A percentile compares a stretch with the other conserved stretches of the same genome.
Evolutionary conservation across 495 filamentous ascomycete genomes (phyloP).

Genomic region (Astrothelium macrocarpum): DNA sequence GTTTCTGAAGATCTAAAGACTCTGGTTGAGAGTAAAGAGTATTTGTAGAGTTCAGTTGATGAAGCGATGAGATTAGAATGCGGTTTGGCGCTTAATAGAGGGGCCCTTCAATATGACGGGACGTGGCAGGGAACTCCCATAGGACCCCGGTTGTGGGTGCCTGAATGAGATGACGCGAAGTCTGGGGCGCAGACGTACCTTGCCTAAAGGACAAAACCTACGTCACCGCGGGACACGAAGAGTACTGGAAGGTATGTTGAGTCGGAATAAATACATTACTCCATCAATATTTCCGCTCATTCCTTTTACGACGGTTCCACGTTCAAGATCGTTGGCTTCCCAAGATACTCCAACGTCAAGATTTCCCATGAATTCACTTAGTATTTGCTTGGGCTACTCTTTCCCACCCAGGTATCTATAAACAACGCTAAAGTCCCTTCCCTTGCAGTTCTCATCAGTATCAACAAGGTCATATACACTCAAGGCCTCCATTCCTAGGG

Average conservation of each 20-base stretch:
- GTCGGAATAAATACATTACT: too few relatives aligned
- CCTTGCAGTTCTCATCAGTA: constrained; percentile 27
- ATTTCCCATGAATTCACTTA: neutral
- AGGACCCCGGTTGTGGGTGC: neutral
- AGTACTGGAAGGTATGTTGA: neutral
- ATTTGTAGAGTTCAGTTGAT: too few relatives aligned
- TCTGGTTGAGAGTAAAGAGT: neutral
- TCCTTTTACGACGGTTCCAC: too few relatives aligned
- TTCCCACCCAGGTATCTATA: constrained; percentile 34
- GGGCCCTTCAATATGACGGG: neutral
- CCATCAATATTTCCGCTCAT: too few relatives aligned
- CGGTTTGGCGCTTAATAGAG: too few relatives aligned
- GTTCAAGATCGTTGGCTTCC: neutral
- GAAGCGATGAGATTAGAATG: too few relatives aligned
- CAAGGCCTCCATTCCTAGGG: constrained; percentile 27
- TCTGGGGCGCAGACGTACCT: neutral
- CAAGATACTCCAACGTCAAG: too few relatives aligned
- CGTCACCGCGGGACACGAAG: neutral
- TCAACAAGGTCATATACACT: constrained; percentile 30
- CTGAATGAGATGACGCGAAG: neutral
- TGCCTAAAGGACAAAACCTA: neutral
- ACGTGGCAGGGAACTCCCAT: neutral
- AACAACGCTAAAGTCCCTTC: constrained; percentile 35
- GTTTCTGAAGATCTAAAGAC: neutral
- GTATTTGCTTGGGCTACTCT: constrained; percentile 17